Evolutionary conservation across 2,329 filamentous ascomycete species (phyloP).

Genomic region (Corinectria fuckeliana): DNA sequence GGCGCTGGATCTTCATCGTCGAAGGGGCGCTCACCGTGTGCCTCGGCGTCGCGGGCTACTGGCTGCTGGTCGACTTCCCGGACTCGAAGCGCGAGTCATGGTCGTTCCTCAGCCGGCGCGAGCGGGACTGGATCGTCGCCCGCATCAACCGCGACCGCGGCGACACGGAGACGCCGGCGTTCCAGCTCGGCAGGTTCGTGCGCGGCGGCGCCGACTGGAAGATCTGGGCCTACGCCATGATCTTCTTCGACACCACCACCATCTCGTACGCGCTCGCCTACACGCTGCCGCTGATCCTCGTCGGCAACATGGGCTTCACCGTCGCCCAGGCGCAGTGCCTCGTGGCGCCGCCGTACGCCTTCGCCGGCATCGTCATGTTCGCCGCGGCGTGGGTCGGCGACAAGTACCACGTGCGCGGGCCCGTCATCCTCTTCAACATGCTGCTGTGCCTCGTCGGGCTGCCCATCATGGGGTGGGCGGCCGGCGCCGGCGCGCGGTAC

Average conservation of each 20-base stretch:
- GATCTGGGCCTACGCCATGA: conserved; percentile 67
- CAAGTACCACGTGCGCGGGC: conserved; percentile 69
- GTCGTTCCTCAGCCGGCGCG: conserved; percentile 59
- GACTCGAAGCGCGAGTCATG: conserved; percentile 59
- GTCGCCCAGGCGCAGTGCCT: conserved; percentile 72
- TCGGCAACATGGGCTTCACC: conserved; percentile 66
- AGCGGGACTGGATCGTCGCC: conserved; percentile 59
- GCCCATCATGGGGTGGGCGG: conserved; percentile 73
- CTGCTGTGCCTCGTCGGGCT: conserved; percentile 71
- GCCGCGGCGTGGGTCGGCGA: conserved; percentile 69
- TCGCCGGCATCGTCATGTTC: conserved; percentile 70
- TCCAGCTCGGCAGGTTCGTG: conserved; percentile 56
- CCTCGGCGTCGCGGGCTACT: conserved; percentile 58
- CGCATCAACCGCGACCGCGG: conserved; percentile 64
- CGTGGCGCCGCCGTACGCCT: conserved; percentile 71
- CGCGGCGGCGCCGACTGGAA: conserved; percentile 57
- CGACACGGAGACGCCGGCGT: conserved; percentile 61
- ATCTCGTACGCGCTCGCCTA: conserved; percentile 79
- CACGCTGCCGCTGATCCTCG: conserved; percentile 79
- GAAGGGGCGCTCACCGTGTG: conserved; percentile 61
- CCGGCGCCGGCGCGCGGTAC: conserved; percentile 65
- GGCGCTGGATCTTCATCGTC: conserved; percentile 72
- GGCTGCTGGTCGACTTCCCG: conserved; percentile 69
- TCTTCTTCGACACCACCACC: conserved; percentile 72
- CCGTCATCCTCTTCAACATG: conserved; percentile 70